Percentiles rank a stretch among this genome's conserved stretches.
These are phyloP conservation scores for Pichia sp. DNA, from an alignment of 1,139 yeast genomes.

Conservation along the genomic window DNA sequence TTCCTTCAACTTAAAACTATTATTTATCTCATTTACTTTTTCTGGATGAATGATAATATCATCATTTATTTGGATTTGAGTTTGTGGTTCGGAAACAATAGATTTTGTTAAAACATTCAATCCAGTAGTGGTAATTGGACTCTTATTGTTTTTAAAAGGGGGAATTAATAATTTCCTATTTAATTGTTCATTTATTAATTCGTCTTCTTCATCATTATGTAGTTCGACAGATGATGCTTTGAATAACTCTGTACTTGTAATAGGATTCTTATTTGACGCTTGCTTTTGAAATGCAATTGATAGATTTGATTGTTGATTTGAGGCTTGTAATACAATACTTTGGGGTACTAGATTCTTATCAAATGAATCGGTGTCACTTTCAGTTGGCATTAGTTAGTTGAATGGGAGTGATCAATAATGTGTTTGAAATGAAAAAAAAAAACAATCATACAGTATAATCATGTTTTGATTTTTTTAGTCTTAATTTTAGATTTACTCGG, in stretches of 20 bases:
- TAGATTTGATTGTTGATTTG: constrained; percentile 20
- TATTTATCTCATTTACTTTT: neutral
- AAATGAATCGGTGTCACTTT: neutral
- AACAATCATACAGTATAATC: too few relatives aligned
- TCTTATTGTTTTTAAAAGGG: neutral
- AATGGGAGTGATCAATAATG: neutral
- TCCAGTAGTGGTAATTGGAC: constrained; percentile 3
- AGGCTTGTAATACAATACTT: neutral
- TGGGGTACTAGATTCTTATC: neutral
- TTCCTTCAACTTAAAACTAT: constrained; percentile 11
- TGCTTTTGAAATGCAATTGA: constrained; percentile 27
- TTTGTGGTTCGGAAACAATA: constrained; percentile 9
- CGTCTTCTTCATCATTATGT: neutral
- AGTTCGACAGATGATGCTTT: neutral
- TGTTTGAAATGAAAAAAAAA: too few relatives aligned
- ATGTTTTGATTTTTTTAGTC: too few relatives aligned
- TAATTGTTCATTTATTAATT: constrained; percentile 7
- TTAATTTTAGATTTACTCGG: too few relatives aligned
- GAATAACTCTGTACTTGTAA: constrained; percentile 1
- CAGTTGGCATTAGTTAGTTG: neutral
- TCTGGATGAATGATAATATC: constrained; percentile 12
- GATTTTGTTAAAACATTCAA: constrained; percentile 16
- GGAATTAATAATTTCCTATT: constrained; percentile 6
- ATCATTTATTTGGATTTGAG: constrained; percentile 3
- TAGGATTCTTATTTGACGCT: constrained; percentile 6